Conservation (phyloP, 2,329 filamentous ascomycete genomes). For the Dactylonectria macrodidyma region DNA sequence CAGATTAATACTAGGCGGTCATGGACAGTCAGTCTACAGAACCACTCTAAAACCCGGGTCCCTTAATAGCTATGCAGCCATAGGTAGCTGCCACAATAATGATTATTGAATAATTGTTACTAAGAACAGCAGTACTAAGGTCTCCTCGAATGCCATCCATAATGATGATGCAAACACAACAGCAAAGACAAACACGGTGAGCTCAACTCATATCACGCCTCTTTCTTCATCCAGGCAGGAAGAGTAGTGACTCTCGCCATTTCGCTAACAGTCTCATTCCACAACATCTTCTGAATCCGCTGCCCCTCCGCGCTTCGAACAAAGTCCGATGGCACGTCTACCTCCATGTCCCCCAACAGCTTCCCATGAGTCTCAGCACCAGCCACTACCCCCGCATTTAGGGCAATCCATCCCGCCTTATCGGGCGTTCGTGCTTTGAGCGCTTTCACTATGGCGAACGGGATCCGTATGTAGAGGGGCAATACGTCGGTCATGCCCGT, state of each 20-base stretch:
- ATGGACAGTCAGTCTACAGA: too few relatives aligned
- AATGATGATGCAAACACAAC: too few relatives aligned
- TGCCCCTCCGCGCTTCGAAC: background rate
- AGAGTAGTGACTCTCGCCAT: background rate
- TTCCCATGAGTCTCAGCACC: conserved; percentile 31
- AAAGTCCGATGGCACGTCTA: background rate
- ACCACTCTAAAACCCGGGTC: too few relatives aligned
- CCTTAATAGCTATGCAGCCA: too few relatives aligned
- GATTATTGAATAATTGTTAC: too few relatives aligned
- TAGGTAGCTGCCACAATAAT: too few relatives aligned
- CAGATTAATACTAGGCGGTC: too few relatives aligned
- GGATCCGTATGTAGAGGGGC: conserved; percentile 28
- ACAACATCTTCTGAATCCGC: conserved; percentile 11
- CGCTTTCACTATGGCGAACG: background rate
- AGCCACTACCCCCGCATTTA: conserved; percentile 33
- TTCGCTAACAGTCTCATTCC: conserved; percentile 5
- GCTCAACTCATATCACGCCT: background rate
- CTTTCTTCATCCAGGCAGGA: conserved; percentile 2
- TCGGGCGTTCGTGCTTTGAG: conserved; percentile 14
- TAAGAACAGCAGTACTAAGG: too few relatives aligned
- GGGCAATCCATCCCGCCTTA: conserved; percentile 26
- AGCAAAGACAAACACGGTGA: too few relatives aligned
- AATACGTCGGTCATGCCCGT: conserved; percentile 26
- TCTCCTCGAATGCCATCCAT: too few relatives aligned
- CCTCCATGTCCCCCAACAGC: conserved; percentile 26